These are phyloP conservation scores for Fraxinus angustifolia DNA, from an alignment of 305 asterid species.

Conservation along the genomic window DNA sequence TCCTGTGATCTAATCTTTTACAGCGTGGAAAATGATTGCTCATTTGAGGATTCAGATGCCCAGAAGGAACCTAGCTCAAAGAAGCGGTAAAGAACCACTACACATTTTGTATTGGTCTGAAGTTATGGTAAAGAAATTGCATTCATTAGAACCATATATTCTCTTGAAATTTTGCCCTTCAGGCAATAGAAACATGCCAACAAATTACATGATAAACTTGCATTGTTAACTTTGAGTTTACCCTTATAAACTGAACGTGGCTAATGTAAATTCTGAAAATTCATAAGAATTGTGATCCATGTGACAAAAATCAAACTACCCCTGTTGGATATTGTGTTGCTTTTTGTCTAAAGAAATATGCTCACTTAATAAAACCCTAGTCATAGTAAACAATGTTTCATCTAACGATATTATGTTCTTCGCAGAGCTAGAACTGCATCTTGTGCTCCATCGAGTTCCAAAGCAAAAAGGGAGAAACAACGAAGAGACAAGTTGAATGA, in stretches of 20 bases:
- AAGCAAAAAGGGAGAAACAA: conserved; percentile 93
- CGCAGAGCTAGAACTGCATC: conserved; percentile 64
- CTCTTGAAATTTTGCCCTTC: background rate
- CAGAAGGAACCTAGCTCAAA: conserved; percentile 54
- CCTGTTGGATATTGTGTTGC: background rate
- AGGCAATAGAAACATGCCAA: background rate
- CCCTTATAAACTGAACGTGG: background rate
- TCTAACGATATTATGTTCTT: conserved; percentile 22
- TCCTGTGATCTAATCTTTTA: background rate
- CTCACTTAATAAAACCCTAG: background rate
- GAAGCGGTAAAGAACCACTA: conserved; percentile 49
- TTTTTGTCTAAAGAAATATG: background rate
- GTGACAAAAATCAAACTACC: background rate
- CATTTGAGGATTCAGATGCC: conserved; percentile 56
- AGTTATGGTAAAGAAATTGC: background rate
- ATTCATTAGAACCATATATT: background rate
- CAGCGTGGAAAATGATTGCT: conserved; percentile 54
- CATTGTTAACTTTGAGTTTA: background rate
- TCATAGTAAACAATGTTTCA: background rate
- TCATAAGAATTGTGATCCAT: background rate
- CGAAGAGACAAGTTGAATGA: conserved; percentile 88
- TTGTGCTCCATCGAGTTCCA: conserved; percentile 69
- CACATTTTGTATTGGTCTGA: conserved; percentile 6
- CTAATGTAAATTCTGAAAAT: background rate
- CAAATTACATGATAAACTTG: background rate